Evolutionary conservation across 2,329 filamentous ascomycete species (phyloP).

Genomic region (Pseudogymnoascus destructans): DNA sequence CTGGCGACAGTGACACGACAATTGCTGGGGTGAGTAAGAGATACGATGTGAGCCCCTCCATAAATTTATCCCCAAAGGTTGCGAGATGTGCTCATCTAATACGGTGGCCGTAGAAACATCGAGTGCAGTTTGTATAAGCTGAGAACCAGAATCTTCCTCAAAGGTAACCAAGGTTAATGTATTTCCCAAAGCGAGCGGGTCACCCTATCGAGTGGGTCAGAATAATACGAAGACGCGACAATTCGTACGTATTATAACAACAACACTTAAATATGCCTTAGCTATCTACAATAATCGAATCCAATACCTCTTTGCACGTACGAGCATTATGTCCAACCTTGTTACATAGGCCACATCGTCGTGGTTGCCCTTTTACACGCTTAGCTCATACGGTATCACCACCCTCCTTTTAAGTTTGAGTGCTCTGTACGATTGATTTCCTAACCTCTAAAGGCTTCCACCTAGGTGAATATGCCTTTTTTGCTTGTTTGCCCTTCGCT

Average conservation of each 20-base stretch:
- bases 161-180: too few species aligned
- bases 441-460: too few species aligned
- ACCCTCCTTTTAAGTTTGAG: not conserved
- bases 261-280: too few species aligned
- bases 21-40: not conserved
- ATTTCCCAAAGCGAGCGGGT: too few species aligned
- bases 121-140: not conserved
- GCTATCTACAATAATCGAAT: too few species aligned
- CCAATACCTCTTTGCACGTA: too few species aligned
- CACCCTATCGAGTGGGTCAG: too few species aligned
- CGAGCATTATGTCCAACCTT: not conserved
- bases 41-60: not conserved
- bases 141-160: too few species aligned
- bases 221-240: too few species aligned
- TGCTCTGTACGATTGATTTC: too few species aligned
- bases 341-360: not conserved
- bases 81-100: not conserved
- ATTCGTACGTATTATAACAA: too few species aligned
- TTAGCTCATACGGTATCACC: not conserved
- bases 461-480: not conserved
- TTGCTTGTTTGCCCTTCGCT: not conserved
- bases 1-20: not conserved
- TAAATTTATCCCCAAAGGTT: conserved; percentile 8
- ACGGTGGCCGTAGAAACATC: not conserved
- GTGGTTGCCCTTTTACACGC: not conserved